phyloP scores from a whole-genome alignment of 2,329 filamentous ascomycete genomes.

The Sclerotinia nivalis region DNA sequence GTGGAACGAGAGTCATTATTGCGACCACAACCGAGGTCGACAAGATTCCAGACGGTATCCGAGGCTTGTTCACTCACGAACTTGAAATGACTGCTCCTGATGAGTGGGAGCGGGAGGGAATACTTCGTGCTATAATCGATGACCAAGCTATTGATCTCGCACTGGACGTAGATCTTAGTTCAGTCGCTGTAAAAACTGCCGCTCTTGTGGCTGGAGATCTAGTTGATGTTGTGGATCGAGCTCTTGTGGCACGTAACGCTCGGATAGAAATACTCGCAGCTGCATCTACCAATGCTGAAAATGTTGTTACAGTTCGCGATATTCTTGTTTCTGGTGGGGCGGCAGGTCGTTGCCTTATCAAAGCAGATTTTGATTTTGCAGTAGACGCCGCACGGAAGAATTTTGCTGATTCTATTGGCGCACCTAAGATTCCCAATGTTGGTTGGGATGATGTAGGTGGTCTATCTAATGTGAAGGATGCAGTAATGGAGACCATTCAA shows the following conservation, averaged over 20 bases:
- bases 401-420: slow-evolving; percentile 95
- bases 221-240: slow-evolving; percentile 90
- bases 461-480: slow-evolving; percentile 89
- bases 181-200: slow-evolving; percentile 91
- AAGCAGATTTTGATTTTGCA: slow-evolving; percentile 84
- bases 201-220: slow-evolving; percentile 92
- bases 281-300: slow-evolving; percentile 45
- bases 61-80: slow-evolving; percentile 92
- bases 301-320: slow-evolving; percentile 69
- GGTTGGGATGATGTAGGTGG: slow-evolving; percentile 96
- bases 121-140: slow-evolving; percentile 75
- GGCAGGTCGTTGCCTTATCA: slow-evolving; percentile 74
- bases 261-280: slow-evolving; percentile 73
- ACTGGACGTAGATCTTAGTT: slow-evolving; percentile 77
- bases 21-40: slow-evolving; percentile 95
- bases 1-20: slow-evolving; percentile 78
- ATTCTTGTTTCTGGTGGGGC: slow-evolving; percentile 86
- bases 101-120: slow-evolving; percentile 86
- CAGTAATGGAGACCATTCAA: slow-evolving; percentile 96
- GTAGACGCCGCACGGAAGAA: slow-evolving; percentile 96
- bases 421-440: slow-evolving; percentile 96
- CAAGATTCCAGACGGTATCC: slow-evolving; percentile 86
- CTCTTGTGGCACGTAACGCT: slow-evolving; percentile 71
- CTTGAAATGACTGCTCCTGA: slow-evolving; percentile 91
- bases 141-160: slow-evolving; percentile 76